phyloP scores from a whole-genome alignment of 2,329 filamentous ascomycete genomes.

The Colletotrichum musae region DNA sequence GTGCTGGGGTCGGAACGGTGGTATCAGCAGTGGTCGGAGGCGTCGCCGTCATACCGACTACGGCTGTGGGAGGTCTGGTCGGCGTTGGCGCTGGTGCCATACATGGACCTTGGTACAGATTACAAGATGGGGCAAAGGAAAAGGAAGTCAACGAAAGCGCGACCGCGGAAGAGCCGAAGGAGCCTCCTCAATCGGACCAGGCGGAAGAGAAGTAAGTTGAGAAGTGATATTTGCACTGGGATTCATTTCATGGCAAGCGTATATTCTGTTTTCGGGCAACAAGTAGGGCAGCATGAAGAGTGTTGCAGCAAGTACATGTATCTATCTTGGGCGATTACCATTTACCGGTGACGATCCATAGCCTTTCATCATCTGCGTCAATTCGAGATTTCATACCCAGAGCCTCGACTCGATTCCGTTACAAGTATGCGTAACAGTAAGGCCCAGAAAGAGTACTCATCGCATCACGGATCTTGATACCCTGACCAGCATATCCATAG shows the following conservation, averaged over 20 bases:
- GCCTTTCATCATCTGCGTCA: no score
- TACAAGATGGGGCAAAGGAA: constrained; percentile 13
- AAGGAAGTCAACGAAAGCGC: background rate
- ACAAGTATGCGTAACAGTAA: constrained; percentile 48
- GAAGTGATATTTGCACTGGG: no score
- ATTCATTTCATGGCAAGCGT: no score
- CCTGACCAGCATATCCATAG: constrained; percentile 39
- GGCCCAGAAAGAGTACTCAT: constrained; percentile 48
- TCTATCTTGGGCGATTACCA: no score
- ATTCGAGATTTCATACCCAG: no score
- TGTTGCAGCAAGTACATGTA: no score
- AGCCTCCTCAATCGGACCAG: no score
- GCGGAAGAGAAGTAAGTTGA: no score
- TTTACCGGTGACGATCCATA: no score
- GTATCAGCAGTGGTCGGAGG: constrained; percentile 30
- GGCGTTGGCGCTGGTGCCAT: constrained; percentile 30
- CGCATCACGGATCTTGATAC: constrained; percentile 46
- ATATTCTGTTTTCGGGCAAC: no score
- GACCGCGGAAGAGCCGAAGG: background rate
- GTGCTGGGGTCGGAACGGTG: constrained; percentile 30
- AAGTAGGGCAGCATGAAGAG: no score
- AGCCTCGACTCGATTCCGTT: background rate
- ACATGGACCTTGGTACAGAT: constrained; percentile 35
- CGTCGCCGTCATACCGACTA: constrained; percentile 31
- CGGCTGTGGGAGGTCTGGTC: constrained; percentile 19